These are phyloP conservation scores for Trametes sp. DNA, from an alignment of 1,284 basidiomycete species.

Conservation along the genomic window DNA sequence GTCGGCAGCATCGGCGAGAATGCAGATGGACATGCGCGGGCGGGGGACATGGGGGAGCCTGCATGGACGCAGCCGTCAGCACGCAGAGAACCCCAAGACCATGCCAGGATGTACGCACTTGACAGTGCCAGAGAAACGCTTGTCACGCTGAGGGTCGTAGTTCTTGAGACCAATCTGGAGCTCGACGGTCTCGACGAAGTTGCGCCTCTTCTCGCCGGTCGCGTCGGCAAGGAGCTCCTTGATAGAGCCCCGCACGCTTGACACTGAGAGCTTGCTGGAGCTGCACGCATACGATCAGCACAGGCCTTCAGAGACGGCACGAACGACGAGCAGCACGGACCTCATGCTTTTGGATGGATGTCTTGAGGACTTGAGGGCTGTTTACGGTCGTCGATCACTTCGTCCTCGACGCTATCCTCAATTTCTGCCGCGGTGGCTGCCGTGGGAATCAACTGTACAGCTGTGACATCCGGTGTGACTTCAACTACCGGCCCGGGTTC, in stretches of 20 bases:
- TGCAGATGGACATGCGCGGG: slow-evolving; percentile 99
- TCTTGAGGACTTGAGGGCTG: slow-evolving; percentile 32
- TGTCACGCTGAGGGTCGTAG: slow-evolving; percentile 96
- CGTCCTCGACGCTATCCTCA: slow-evolving; percentile 11
- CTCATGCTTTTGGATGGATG: slow-evolving; percentile 39
- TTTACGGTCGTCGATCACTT: slow-evolving; percentile 13
- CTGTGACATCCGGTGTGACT: slow-evolving; percentile 6
- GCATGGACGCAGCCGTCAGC: slow-evolving; percentile 20
- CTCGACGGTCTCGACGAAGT: slow-evolving; percentile 94
- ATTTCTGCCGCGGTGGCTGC: slow-evolving; percentile 13
- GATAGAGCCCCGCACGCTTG: slow-evolving; percentile 98
- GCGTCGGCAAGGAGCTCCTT: slow-evolving; percentile 83
- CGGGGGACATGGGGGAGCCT: slow-evolving; percentile 97
- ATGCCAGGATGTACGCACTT: slow-evolving; percentile 60
- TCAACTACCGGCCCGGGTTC: neutral
- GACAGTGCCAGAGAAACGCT: slow-evolving; percentile 98
- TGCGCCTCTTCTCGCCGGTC: slow-evolving; percentile 85
- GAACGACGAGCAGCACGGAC: slow-evolving; percentile 23
- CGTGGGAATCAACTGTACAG: slow-evolving; percentile 34
- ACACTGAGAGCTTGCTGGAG: slow-evolving; percentile 87
- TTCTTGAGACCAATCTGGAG: slow-evolving; percentile 98
- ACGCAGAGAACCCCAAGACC: neutral
- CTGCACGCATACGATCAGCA: slow-evolving; percentile 21
- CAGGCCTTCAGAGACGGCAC: neutral
- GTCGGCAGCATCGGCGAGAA: slow-evolving; percentile 98